These are phyloP conservation scores for Blepharisma undulans DNA, from an alignment of 169 alveolate species.

Conservation along the genomic window DNA sequence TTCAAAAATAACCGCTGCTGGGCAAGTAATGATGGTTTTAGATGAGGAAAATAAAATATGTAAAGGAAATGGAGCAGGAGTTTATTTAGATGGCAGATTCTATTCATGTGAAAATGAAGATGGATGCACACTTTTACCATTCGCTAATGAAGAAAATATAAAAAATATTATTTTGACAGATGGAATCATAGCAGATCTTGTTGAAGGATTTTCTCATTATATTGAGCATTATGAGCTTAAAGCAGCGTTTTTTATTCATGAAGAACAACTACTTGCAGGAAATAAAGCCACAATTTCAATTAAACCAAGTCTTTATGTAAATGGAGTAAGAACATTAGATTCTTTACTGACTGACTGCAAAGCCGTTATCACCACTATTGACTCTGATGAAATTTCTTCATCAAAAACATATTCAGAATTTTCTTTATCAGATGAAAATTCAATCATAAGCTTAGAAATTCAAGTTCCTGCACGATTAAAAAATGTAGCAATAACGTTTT, in stretches of 20 bases:
- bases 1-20: conserved; percentile 60
- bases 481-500: conserved; percentile 1
- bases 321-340: conserved; percentile 47
- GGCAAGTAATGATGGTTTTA: conserved; percentile 60
- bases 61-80: conserved; percentile 46
- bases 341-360: conserved; percentile 46
- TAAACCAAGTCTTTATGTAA: conserved; percentile 53
- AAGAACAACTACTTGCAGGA: conserved; percentile 66
- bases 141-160: not conserved
- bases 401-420: no score
- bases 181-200: conserved; percentile 46
- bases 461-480: conserved; percentile 71
- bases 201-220: conserved; percentile 15
- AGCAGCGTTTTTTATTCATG: conserved; percentile 42
- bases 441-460: conserved; percentile 41
- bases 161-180: conserved; percentile 40
- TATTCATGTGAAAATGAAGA: conserved; percentile 3
- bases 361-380: conserved; percentile 45
- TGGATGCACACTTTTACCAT: conserved; percentile 46
- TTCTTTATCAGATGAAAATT: no score
- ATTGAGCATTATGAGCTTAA: conserved; percentile 46
- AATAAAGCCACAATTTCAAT: conserved; percentile 50
- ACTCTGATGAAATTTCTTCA: conserved; percentile 48
- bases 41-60: conserved; percentile 67
- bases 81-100: conserved; percentile 48